These are phyloP conservation scores for Ceratocystis cubensis DNA, from an alignment of 2,329 filamentous ascomycete genomes.

Conservation along the genomic window DNA sequence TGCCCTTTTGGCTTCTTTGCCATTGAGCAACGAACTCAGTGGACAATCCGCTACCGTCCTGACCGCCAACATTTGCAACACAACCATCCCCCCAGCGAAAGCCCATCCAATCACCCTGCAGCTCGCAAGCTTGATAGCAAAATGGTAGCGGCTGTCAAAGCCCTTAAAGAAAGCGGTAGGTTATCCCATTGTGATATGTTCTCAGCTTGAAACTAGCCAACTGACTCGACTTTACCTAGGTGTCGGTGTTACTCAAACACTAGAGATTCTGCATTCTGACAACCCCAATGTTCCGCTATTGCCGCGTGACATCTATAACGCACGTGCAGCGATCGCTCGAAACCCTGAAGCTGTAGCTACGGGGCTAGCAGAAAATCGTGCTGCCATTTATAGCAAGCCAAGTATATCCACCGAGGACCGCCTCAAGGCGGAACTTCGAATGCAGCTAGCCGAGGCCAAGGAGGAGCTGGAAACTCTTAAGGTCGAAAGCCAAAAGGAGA, in stretches of 20 bases:
- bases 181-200: constrained; percentile 21
- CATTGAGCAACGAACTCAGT: constrained; percentile 54
- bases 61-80: constrained; percentile 45
- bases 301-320: constrained; percentile 55
- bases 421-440: constrained; percentile 48
- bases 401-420: constrained; percentile 51
- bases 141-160: constrained; percentile 55
- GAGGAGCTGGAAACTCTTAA: constrained; percentile 45
- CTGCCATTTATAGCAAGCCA: constrained; percentile 55
- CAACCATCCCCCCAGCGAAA: constrained; percentile 55
- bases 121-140: constrained; percentile 54
- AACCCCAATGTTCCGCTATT: constrained; percentile 52
- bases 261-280: constrained; percentile 51
- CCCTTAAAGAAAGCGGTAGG: constrained; percentile 53
- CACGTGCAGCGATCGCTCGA: constrained; percentile 52
- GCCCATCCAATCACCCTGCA: constrained; percentile 52
- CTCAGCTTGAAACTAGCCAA: constrained; percentile 1
- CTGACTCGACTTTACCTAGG: constrained; percentile 32
- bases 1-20: constrained; percentile 60
- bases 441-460: constrained; percentile 45
- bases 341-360: constrained; percentile 50
- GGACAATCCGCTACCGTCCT: constrained; percentile 53
- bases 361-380: constrained; percentile 47
- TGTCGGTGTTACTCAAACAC: constrained; percentile 52
- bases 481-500: constrained; percentile 44